Evolutionary conservation across 2,329 filamentous ascomycete genomes (phyloP).

Genomic region (Gnomoniopsis smithogilvyi): DNA sequence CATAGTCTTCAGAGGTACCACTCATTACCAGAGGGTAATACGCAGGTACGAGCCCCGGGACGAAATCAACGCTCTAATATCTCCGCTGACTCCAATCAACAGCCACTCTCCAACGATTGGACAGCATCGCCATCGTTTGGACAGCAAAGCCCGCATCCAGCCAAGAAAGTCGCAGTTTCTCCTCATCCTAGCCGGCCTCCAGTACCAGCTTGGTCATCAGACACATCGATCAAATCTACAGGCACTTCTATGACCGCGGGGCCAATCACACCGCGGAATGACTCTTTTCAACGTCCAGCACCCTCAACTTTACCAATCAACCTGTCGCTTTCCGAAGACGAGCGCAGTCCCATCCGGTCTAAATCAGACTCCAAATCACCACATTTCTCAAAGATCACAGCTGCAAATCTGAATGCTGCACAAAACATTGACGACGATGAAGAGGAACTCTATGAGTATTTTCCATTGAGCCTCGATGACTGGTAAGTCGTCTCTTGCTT

Average conservation of each 20-base stretch:
- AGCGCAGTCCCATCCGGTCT: slow-evolving; percentile 52
- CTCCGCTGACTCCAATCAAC: slow-evolving; percentile 14
- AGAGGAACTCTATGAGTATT: slow-evolving; percentile 91
- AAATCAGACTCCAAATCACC: slow-evolving; percentile 42
- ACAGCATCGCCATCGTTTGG: slow-evolving; percentile 35
- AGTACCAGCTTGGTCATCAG: slow-evolving; percentile 48
- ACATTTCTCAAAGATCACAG: slow-evolving; percentile 37
- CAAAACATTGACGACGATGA: slow-evolving; percentile 71
- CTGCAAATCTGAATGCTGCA: slow-evolving; percentile 35
- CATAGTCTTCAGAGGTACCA: slow-evolving; percentile 30
- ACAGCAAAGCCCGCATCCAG: slow-evolving; percentile 42
- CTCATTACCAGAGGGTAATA: slow-evolving; percentile 26
- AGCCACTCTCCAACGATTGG: slow-evolving; percentile 46
- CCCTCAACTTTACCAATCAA: slow-evolving; percentile 38
- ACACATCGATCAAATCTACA: slow-evolving; percentile 24
- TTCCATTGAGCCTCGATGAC: slow-evolving; percentile 85
- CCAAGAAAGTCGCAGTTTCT: slow-evolving; percentile 52
- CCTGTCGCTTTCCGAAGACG: slow-evolving; percentile 58
- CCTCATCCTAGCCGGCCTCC: slow-evolving; percentile 50
- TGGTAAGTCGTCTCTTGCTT: slow-evolving; percentile 52
- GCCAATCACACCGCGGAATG: slow-evolving; percentile 19
- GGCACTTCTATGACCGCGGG: slow-evolving; percentile 20
- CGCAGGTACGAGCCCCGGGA: slow-evolving; percentile 27
- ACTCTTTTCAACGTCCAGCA: slow-evolving; percentile 21
- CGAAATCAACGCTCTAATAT: neutral